These are phyloP conservation scores for Diophrys sp. DNA, from an alignment of 73 alveolate genomes.

Conservation along the genomic window DNA sequence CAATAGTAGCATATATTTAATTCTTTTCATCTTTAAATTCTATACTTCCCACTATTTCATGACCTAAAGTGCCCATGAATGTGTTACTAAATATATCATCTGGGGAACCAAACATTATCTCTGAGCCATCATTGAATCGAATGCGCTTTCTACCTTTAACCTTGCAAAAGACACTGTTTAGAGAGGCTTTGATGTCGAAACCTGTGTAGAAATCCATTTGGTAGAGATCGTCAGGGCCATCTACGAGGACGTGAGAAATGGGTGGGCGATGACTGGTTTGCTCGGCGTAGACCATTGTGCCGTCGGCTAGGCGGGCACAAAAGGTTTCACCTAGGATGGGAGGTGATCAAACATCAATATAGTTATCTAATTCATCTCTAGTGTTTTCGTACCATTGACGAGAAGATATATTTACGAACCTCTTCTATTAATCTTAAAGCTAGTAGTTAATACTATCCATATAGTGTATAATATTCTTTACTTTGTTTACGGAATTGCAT, in stretches of 20 bases:
- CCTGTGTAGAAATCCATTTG: conserved; percentile 55
- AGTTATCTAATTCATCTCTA: no score
- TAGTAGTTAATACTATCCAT: no score
- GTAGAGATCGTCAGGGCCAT: conserved; percentile 74
- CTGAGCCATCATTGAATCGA: conserved; percentile 72
- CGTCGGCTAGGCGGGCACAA: conserved; percentile 90
- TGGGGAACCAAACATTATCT: conserved; percentile 41
- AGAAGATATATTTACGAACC: no score
- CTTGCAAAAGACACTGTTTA: conserved; percentile 68
- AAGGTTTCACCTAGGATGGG: conserved; percentile 95
- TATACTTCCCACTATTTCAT: conserved; percentile 59
- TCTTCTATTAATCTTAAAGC: no score
- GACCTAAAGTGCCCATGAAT: conserved; percentile 71
- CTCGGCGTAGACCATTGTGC: conserved; percentile 91
- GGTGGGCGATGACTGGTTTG: conserved; percentile 97
- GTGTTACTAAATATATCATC: conserved; percentile 74
- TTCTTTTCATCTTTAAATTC: conserved; percentile 60
- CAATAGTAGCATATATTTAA: conserved; percentile 43
- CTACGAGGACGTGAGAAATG: conserved; percentile 57
- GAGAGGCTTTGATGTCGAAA: conserved; percentile 77
- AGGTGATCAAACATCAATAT: no score
- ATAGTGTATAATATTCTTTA: no score
- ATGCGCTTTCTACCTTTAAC: conserved; percentile 64
- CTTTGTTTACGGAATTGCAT: no score
- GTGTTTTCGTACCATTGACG: no score